Evolutionary conservation across 139 green algal genomes (phyloP), one percentile per base, ranked within the genome.

Genomic region (Tetratostichococcus sp.): DNA sequence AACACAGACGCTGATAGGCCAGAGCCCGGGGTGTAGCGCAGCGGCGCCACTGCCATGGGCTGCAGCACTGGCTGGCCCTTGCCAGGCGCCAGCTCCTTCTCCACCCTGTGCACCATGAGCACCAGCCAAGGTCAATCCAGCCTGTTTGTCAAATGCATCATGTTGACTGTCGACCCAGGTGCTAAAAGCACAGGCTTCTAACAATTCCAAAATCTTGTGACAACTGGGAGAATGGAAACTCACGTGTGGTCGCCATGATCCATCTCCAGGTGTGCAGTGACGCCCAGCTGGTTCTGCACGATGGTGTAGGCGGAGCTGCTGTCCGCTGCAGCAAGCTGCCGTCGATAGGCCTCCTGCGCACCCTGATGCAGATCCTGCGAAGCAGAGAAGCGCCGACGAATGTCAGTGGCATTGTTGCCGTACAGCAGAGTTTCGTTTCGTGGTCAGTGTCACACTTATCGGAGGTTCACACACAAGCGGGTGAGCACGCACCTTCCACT

Each of bases 201-300:
- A n/a, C n/a, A n/a, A n/a, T n/a, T n/a, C n/a, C n/a, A n/a, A n/a
- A n/a, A n/a, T n/a, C n/a, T n/a, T n/a, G n/a, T n/a, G n/a, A n/a
- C n/a, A n/a, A n/a, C n/a, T n/a, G n/a, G n/a, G n/a, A n/a, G n/a
- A n/a, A n/a, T n/a, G n/a, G n/a, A n/a, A n/a, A n/a, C n/a, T n/a
- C 57, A 88, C 82, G 88, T 69, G 23, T 69, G 23, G 72, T 85
- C 75, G 0, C 89, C 90, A 77, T 85, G 89, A 69, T 95, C 86
- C 2, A 93, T 81, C 69, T 92, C 84, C 82, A 93, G 74, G 25
- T 87, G 71, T 0, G 79, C 85, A 8, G 75, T 30, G 2, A 85
- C 74, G 1, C 87, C 90, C 74, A 95, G 86, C 67, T 71, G 74
- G 75, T 95, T 95, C 31, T 77, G 57, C 39, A 94, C 80, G n/a